Evolutionary conservation across 768 basidiomycete genomes (phyloP).

Genomic region (Boletellus sp.): DNA sequence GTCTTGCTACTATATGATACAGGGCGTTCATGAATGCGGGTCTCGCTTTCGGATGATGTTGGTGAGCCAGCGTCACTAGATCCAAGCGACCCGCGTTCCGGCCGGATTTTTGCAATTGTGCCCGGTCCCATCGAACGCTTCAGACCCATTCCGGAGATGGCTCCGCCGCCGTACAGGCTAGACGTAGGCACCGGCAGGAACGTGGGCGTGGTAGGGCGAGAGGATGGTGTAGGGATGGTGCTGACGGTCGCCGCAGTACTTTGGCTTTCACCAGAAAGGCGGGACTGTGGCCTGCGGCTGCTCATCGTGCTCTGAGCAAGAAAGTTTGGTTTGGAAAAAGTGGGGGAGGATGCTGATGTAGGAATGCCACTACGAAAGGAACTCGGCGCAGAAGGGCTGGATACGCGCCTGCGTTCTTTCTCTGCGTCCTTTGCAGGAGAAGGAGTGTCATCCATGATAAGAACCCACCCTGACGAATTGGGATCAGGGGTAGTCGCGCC

Average conservation of each 20-base stretch:
- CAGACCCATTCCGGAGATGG: constrained; percentile 37
- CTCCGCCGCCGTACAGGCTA: constrained; percentile 42
- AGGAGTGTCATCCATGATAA: constrained; percentile 86
- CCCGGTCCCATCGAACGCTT: constrained; percentile 60
- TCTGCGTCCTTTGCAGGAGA: constrained; percentile 58
- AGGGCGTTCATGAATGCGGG: constrained; percentile 25
- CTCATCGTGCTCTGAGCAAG: constrained; percentile 42
- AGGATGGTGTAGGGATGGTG: constrained; percentile 62
- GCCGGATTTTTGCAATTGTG: constrained; percentile 38
- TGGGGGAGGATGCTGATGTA: constrained; percentile 45
- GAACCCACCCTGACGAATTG: constrained; percentile 79
- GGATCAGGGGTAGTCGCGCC: constrained; percentile 41
- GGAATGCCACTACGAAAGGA: constrained; percentile 48
- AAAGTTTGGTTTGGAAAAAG: constrained; percentile 40
- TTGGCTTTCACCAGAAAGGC: constrained; percentile 61
- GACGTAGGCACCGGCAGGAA: constrained; percentile 67
- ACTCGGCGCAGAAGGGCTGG: constrained; percentile 59
- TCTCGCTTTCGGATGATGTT: constrained; percentile 27
- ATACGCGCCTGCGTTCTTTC: constrained; percentile 54
- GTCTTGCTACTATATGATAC: constrained; percentile 24
- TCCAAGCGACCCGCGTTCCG: constrained; percentile 64
- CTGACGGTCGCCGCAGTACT: constrained; percentile 55
- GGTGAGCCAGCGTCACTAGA: constrained; percentile 35
- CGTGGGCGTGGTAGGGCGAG: constrained; percentile 73
- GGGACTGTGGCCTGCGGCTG: constrained; percentile 66